Conservation (phyloP, 2,329 filamentous ascomycete species). For the Alternaria rosae region DNA sequence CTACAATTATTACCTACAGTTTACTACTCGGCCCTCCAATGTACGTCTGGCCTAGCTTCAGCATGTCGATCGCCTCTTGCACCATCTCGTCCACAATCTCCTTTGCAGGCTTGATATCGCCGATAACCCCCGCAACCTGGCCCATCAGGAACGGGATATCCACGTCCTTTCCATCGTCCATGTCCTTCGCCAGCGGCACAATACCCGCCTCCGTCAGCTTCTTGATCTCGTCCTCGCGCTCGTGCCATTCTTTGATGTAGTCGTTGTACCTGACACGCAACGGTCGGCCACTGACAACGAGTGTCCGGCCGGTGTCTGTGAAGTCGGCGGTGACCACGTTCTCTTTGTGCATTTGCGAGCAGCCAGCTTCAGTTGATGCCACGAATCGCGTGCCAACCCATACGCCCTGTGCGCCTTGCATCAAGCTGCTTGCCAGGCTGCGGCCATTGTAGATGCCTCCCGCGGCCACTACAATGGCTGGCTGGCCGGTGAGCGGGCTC, state of each 20-base stretch:
- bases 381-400: constrained; percentile 97
- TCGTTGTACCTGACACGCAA: constrained; percentile 82
- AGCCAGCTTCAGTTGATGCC: constrained; percentile 80
- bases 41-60: constrained; percentile 47
- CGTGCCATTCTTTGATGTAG: constrained; percentile 84
- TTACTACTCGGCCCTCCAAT: constrained; percentile 44
- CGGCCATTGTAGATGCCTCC: constrained; percentile 87
- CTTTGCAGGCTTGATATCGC: constrained; percentile 78
- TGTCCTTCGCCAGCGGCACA: constrained; percentile 81
- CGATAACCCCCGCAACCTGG: constrained; percentile 83
- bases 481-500: constrained; percentile 72
- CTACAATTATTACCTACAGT: constrained; percentile 29
- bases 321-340: constrained; percentile 81
- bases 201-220: constrained; percentile 77
- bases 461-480: constrained; percentile 84
- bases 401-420: constrained; percentile 86
- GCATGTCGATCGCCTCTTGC: constrained; percentile 48
- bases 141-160: constrained; percentile 94
- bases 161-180: constrained; percentile 81
- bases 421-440: constrained; percentile 79
- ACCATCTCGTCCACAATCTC: constrained; percentile 95
- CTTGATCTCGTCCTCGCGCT: constrained; percentile 74
- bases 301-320: constrained; percentile 80
- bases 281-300: constrained; percentile 83
- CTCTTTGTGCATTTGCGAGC: constrained; percentile 81